Evolutionary conservation across 345 rosid species (phyloP).

Genomic region (Melaleuca quinquenervia): DNA sequence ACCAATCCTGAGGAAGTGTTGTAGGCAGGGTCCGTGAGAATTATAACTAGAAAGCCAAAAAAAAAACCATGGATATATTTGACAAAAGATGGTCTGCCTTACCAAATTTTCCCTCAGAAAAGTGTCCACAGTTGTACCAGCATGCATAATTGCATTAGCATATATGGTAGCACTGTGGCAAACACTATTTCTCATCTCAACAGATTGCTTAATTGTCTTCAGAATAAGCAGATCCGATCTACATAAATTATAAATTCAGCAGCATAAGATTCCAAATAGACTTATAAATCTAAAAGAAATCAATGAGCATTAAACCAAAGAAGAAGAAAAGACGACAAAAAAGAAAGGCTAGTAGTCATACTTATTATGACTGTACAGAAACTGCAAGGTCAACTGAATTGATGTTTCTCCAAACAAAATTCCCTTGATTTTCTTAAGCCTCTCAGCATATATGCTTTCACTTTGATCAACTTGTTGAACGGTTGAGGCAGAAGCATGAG

Average conservation of each 20-base stretch:
- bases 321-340: background rate
- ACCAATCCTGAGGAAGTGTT: slow-evolving; percentile 69
- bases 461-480: slow-evolving; percentile 45
- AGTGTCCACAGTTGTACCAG: slow-evolving; percentile 99
- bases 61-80: background rate
- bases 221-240: slow-evolving; percentile 93
- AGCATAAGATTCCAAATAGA: background rate
- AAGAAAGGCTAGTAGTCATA: slow-evolving; percentile 14
- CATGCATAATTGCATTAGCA: slow-evolving; percentile 99
- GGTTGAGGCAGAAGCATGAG: slow-evolving; percentile 28
- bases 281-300: background rate
- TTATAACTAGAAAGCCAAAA: background rate
- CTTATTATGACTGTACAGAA: slow-evolving; percentile 93
- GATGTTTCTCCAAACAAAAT: slow-evolving; percentile 96
- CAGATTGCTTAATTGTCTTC: slow-evolving; percentile 96
- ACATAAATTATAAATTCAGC: slow-evolving; percentile 6
- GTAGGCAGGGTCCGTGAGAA: background rate
- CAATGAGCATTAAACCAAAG: background rate
- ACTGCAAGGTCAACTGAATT: slow-evolving; percentile 84
- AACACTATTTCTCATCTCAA: slow-evolving; percentile 97
- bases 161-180: slow-evolving; percentile 98
- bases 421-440: slow-evolving; percentile 72
- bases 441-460: slow-evolving; percentile 67
- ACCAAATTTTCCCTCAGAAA: slow-evolving; percentile 98
- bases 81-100: background rate